Evolutionary conservation across 345 rosid genomes (phyloP).

Genomic region (Arabis hirsuta): DNA sequence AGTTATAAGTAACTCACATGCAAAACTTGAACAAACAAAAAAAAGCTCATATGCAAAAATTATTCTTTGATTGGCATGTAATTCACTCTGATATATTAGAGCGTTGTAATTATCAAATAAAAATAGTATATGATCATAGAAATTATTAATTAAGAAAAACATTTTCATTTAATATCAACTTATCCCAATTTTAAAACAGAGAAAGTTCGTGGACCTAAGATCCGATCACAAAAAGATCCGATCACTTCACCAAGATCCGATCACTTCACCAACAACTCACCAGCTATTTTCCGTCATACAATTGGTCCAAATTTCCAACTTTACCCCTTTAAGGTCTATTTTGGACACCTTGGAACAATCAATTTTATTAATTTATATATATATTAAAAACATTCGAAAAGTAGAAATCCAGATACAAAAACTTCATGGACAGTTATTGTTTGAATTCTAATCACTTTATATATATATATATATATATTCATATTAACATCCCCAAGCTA

Average conservation of each 20-base stretch:
- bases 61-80: conserved; percentile 6
- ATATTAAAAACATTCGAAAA: not conserved
- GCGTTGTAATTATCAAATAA: not conserved
- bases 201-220: conserved; percentile 2
- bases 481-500: not conserved
- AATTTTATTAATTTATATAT: not conserved
- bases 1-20: too few species aligned
- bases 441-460: not conserved
- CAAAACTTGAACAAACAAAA: not conserved
- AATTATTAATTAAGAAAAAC: not conserved
- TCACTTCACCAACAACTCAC: not conserved
- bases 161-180: not conserved
- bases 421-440: not conserved
- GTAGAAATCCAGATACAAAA: not conserved
- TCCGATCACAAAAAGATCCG: not conserved
- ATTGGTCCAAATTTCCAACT: not conserved
- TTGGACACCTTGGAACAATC: conserved; percentile 28
- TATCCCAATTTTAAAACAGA: conserved; percentile 1
- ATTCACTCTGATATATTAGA: not conserved
- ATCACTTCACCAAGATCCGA: not conserved
- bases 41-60: not conserved
- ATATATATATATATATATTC: not conserved
- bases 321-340: not conserved
- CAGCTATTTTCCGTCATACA: not conserved
- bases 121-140: not conserved